These are phyloP conservation scores for Monosporascus sp. DNA, from an alignment of 2,329 filamentous ascomycete species.

Conservation along the genomic window DNA sequence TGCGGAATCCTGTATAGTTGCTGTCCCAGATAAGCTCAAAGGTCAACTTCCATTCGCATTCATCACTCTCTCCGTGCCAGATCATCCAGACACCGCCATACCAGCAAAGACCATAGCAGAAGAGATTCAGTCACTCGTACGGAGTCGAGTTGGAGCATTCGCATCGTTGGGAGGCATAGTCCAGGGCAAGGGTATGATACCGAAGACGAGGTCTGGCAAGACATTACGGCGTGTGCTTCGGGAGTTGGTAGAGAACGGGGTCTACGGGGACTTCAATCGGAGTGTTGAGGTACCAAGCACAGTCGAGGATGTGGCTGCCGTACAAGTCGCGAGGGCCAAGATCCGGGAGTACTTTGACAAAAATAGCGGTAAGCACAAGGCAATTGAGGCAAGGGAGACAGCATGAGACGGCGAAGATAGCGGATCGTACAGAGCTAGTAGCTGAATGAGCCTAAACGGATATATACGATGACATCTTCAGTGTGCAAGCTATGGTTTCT, in stretches of 20 bases:
- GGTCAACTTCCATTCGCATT: constrained; percentile 92
- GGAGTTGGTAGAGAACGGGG: constrained; percentile 78
- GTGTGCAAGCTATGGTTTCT: too few relatives aligned
- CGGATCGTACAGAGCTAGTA: too few relatives aligned
- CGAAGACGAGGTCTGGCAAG: constrained; percentile 86
- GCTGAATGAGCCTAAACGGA: too few relatives aligned
- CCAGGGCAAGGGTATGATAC: constrained; percentile 82
- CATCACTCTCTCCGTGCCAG: constrained; percentile 49
- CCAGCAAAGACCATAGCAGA: constrained; percentile 37
- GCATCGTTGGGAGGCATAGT: constrained; percentile 82
- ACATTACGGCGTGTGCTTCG: constrained; percentile 76
- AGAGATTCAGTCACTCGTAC: constrained; percentile 69
- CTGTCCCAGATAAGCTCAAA: constrained; percentile 79
- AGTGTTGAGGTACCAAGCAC: constrained; percentile 73
- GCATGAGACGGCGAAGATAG: too few relatives aligned
- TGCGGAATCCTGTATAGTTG: constrained; percentile 80
- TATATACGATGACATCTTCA: too few relatives aligned
- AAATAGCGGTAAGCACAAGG: constrained; percentile 35
- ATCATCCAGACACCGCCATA: constrained; percentile 46
- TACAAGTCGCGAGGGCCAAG: constrained; percentile 67
- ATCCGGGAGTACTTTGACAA: constrained; percentile 71
- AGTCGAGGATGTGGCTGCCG: constrained; percentile 72
- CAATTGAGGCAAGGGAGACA: constrained; percentile 41
- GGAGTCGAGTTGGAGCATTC: constrained; percentile 80
- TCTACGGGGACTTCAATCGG: constrained; percentile 66